Evolutionary conservation across 2,329 filamentous ascomycete genomes (phyloP), one percentile per base, ranked within the genome.

Genomic region (Pseudocercospora pini-densiflorae): DNA sequence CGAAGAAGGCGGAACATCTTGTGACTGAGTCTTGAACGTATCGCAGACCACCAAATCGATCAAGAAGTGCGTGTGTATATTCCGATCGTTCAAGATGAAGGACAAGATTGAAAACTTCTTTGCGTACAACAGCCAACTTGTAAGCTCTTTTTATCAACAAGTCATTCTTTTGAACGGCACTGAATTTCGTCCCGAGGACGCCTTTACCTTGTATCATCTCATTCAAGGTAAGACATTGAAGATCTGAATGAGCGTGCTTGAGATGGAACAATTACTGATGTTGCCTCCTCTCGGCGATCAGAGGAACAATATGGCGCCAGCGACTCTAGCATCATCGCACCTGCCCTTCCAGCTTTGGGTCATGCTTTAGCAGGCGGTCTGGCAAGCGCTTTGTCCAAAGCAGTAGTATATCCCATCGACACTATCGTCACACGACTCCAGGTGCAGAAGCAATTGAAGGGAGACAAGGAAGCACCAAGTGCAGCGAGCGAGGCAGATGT

Each of bases 391-490:
- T 85, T 94, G 66, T 92, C 93, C 10, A 94, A 94, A 72, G 84
- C 93, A 55, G 80, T 89, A 62, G 89, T 92, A 5, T 96, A 97
- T 76, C 94, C 93, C 1, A 86, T 97, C 64, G 91, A 92, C 73
- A 86, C 96, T 51, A 88, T 95, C 68, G 90, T 93, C 63, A 93
- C 93, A 27, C 88, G 93, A 29, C 85, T 97, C 55, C 93, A 96
- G 79, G 90, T 92, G 2, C 92, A 95, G 80, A 86, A 86, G 47
- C 87, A 87, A 71, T 79, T 88, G 16, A 81, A 79, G 40, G 80
- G 79, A 14, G 73, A 73, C 5, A 71, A 69, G 66, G 69, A 81
- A 57, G 74, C 75, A 12, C 70, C 74, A 3, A 74, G 73, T 31
- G 75, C 78, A 1, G 75, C 76, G n/a, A 69, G 68, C 43, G 74